A percentile compares a stretch with the other conserved stretches of the same genome.
phyloP scores from a whole-genome alignment of 2,329 filamentous ascomycete genomes.

The Ceratocystis ficicola region DNA sequence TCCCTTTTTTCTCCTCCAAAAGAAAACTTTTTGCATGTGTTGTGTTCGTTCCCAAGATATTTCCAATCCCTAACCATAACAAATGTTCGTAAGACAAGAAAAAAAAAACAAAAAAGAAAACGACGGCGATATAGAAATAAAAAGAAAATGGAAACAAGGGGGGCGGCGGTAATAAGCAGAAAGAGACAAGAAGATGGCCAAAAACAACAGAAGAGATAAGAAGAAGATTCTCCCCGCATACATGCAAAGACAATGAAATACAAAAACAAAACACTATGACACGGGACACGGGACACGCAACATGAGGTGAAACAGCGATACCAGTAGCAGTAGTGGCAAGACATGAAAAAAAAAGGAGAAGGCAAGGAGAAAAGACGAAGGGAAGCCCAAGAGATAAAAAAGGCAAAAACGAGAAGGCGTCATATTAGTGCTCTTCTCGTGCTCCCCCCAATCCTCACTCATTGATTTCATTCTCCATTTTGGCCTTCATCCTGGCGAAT shows the following conservation, averaged over 20 bases:
- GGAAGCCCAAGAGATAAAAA: not conserved
- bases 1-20: too few relatives aligned
- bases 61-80: not conserved
- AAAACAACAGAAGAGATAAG: not conserved
- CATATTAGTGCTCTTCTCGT: not conserved
- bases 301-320: not conserved
- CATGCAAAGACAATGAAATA: not conserved
- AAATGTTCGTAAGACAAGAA: not conserved
- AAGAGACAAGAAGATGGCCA: not conserved
- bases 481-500: too few relatives aligned
- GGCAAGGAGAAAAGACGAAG: not conserved
- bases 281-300: not conserved
- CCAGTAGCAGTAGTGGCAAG: not conserved
- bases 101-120: not conserved
- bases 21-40: too few relatives aligned
- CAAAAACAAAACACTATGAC: slow-evolving; percentile 4
- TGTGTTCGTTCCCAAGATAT: not conserved
- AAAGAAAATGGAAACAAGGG: not conserved
- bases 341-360: not conserved
- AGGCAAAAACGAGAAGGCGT: not conserved
- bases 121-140: not conserved
- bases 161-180: not conserved
- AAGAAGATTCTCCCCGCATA: not conserved
- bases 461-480: not conserved
- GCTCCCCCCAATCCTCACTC: not conserved